phyloP scores from a whole-genome alignment of 139 green algal genomes.

The Cymbomonas tetramitiformis region DNA sequence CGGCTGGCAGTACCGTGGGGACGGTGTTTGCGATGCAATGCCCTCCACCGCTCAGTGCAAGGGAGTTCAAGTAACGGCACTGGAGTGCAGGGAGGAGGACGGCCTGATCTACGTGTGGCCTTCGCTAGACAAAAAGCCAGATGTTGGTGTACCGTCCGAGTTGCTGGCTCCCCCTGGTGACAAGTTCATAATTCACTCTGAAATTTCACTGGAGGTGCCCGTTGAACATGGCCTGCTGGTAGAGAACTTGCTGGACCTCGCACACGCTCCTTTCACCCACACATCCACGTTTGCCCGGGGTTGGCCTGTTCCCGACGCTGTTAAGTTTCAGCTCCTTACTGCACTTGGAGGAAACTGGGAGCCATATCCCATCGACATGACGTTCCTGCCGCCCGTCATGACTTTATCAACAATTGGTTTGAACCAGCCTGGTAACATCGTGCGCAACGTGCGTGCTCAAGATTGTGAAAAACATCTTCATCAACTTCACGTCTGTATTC shows the following conservation, averaged over 20 bases:
- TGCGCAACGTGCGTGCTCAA: conserved; percentile 40
- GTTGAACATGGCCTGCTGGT: conserved; percentile 95
- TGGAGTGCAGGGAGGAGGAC: conserved; percentile 69
- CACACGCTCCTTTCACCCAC: conserved; percentile 96
- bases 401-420: conserved; percentile 75
- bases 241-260: conserved; percentile 96
- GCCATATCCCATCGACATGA: conserved; percentile 96
- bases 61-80: conserved; percentile 46
- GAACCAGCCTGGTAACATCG: conserved; percentile 72
- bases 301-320: conserved; percentile 82
- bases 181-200: conserved; percentile 13
- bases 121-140: neutral
- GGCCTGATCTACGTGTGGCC: conserved; percentile 69
- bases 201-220: conserved; percentile 77
- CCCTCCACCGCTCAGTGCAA: conserved; percentile 45
- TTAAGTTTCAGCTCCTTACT: conserved; percentile 53
- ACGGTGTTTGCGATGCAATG: conserved; percentile 78
- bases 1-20: conserved; percentile 71
- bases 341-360: conserved; percentile 67
- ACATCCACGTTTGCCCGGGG: conserved; percentile 87
- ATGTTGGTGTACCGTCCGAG: neutral
- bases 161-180: neutral
- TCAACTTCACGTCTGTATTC: conserved; percentile 93
- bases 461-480: conserved; percentile 82
- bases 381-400: conserved; percentile 85